Conservation (phyloP, 768 basidiomycete genomes). For the Baorangia bicolor region DNA sequence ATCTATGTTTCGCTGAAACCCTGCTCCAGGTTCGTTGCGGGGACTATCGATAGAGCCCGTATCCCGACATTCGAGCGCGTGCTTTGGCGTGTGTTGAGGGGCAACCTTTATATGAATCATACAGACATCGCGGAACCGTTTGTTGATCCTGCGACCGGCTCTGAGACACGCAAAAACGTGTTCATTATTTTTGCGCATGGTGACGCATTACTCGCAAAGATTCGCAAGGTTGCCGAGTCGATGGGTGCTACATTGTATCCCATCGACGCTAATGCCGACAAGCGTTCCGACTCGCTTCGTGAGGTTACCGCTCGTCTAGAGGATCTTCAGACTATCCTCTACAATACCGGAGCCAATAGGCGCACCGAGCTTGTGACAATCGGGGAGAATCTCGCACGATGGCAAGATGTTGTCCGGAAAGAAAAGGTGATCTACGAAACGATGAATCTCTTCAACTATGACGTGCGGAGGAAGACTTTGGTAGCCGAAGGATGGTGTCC, state of each 20-base stretch:
- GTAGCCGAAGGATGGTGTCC: conserved; percentile 99
- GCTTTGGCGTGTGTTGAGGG: conserved; percentile 95
- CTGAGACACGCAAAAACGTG: conserved; percentile 92
- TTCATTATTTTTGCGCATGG: conserved; percentile 99
- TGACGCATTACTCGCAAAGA: conserved; percentile 87
- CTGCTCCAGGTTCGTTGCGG: conserved; percentile 80
- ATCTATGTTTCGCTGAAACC: background rate
- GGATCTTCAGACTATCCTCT: conserved; percentile 84
- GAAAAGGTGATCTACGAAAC: conserved; percentile 97
- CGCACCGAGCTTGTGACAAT: conserved; percentile 80
- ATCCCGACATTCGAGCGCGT: conserved; percentile 95
- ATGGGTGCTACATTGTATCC: conserved; percentile 98
- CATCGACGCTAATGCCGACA: conserved; percentile 92
- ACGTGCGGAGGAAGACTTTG: conserved; percentile 88
- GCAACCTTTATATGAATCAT: conserved; percentile 99
- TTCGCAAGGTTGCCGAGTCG: conserved; percentile 97
- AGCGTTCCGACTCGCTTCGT: conserved; percentile 84
- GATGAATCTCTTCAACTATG: conserved; percentile 93
- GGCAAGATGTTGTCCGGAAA: conserved; percentile 92
- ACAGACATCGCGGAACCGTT: conserved; percentile 94
- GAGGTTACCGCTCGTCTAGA: conserved; percentile 89
- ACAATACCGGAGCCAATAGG: conserved; percentile 83
- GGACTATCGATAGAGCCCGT: conserved; percentile 91
- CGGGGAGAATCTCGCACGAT: conserved; percentile 80
- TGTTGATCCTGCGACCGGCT: conserved; percentile 78